Evolutionary conservation across 108 stramenopile species (phyloP), one percentile per base, ranked within the genome.

Genomic region (Nitzschia sp.): DNA sequence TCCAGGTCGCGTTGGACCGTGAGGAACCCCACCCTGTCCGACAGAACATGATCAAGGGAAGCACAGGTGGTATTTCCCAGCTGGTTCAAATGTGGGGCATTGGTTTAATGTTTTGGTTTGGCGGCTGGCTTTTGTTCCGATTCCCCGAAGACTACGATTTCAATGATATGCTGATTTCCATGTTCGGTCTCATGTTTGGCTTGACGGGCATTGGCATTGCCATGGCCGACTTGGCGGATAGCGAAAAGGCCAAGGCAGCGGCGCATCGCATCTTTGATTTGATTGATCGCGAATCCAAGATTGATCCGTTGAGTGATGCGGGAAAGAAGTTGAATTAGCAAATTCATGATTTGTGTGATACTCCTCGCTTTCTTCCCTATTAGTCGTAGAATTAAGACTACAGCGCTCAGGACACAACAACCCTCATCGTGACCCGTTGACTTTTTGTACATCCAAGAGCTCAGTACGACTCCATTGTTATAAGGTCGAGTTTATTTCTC

Each of bases 61-160:
- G 36, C 24, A 57, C 66, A 30, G 55, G 64, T 33, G 83, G 81
- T 54, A 19, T 80, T 13, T 69, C 73, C n/a, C 61, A 68, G 45
- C 66, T 83, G n/a, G 48, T 85, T 32, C 88, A 85, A 38, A 60
- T 78, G 66, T 82, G 81, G 85, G 72, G 77, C 30, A 67, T 74
- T n/a, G 81, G 72, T 13, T 54, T 89, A 46, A 54, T 82, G 68
- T 85, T 83, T 47, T 87, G 91, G 87, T 88, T 71, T 73, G 91
- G 88, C 33, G 82, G 84, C 5, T 84, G 66, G 59, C 73, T 89
- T 23, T 55, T 92, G 2, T 60, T 47, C 30, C 70, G 66, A 30
- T 77, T 74, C 42, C 68, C 76, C 17, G 70, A 65, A 24, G 32
- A 42, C 4, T 87, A 71, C 31, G 46, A 32, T 6, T 89, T 76